These are phyloP conservation scores for Pseudonitzschia pungens DNA, from an alignment of 108 stramenopile genomes.

Conservation along the genomic window DNA sequence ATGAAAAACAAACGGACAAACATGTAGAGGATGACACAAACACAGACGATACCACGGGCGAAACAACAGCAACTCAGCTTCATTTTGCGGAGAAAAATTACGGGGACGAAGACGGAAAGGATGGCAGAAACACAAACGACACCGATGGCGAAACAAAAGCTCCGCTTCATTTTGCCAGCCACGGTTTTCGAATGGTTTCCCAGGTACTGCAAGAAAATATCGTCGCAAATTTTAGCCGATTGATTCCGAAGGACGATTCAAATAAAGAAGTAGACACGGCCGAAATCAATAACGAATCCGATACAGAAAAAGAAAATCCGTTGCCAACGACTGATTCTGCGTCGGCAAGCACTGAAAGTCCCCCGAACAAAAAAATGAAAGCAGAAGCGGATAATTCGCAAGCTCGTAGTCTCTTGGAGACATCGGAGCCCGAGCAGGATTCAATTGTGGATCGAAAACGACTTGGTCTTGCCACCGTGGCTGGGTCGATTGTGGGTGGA, in stretches of 20 bases:
- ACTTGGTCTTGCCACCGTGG: slow-evolving; percentile 49
- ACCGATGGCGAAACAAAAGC: neutral
- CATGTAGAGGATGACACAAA: neutral
- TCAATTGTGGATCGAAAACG: slow-evolving; percentile 13
- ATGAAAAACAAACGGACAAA: no score
- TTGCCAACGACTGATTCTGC: neutral
- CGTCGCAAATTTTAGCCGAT: slow-evolving; percentile 12
- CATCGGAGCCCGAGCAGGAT: slow-evolving; percentile 14
- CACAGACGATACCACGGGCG: no score
- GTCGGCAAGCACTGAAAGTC: neutral
- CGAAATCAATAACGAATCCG: slow-evolving; percentile 4
- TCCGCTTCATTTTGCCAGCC: slow-evolving; percentile 38
- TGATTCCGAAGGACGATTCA: slow-evolving; percentile 7
- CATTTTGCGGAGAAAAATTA: slow-evolving; percentile 22
- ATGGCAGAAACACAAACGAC: slow-evolving; percentile 6
- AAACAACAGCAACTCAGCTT: no score
- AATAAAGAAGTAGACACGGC: slow-evolving; percentile 2
- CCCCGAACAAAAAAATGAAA: neutral
- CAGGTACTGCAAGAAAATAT: slow-evolving; percentile 57
- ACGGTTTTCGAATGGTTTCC: slow-evolving; percentile 47
- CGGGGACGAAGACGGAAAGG: neutral
- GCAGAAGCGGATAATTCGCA: slow-evolving; percentile 7
- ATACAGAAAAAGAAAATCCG: neutral
- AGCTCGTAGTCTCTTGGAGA: slow-evolving; percentile 14
- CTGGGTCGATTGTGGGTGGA: slow-evolving; percentile 60